A percentile compares a stretch with the other conserved stretches of the same genome.
Evolutionary conservation across 306 rosid genomes (phyloP).

Genomic region (Cajanus cajan): DNA sequence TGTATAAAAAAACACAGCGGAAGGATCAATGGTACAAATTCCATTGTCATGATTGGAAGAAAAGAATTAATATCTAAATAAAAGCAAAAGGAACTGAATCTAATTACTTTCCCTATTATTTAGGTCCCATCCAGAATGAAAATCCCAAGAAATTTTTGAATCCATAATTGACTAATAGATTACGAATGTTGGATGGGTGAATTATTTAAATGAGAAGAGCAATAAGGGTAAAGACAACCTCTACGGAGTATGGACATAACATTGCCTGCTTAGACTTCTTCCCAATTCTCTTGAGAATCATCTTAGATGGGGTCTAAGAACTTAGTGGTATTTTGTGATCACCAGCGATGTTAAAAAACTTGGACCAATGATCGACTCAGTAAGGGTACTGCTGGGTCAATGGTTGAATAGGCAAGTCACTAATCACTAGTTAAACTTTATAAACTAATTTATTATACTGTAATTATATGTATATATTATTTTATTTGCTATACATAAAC

Average conservation of each 20-base stretch:
- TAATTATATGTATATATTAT: no score
- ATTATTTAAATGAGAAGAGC: neutral
- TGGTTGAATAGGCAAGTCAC: no score
- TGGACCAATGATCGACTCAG: no score
- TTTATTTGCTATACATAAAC: no score
- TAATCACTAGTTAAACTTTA: no score
- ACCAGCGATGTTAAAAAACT: no score
- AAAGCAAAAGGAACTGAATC: neutral
- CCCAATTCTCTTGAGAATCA: no score
- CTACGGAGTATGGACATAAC: no score
- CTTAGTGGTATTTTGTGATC: no score
- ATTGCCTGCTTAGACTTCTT: neutral
- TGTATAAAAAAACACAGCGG: neutral
- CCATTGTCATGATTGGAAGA: neutral
- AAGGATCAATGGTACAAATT: neutral
- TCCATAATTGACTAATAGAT: neutral
- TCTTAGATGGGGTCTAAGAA: no score
- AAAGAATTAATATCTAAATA: neutral
- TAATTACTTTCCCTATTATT: neutral
- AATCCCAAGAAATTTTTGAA: constrained; percentile 12
- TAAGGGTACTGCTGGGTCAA: no score
- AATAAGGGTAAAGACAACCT: neutral
- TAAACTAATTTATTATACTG: no score
- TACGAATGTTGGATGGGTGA: neutral
- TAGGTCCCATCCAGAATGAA: neutral